Percentiles rank a stretch among this genome's conserved stretches.
phyloP scores from a whole-genome alignment of 352 stramenopile genomes.

The Phytophthora megakarya region DNA sequence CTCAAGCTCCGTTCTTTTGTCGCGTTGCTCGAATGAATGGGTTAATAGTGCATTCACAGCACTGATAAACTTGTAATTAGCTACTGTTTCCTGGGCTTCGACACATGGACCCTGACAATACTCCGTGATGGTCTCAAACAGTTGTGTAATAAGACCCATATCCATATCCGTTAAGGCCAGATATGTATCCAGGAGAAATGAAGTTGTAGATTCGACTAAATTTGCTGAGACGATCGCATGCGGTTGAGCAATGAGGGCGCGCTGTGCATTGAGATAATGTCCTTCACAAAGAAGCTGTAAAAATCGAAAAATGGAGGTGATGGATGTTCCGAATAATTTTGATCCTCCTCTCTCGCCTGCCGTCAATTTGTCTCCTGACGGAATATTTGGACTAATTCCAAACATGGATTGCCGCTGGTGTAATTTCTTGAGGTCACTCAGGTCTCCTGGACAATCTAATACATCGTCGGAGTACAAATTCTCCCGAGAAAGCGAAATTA shows the following conservation, averaged over 20 bases:
- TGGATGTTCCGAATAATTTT: slow-evolving; percentile 30
- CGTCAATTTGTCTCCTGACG: not conserved
- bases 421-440: slow-evolving; percentile 13
- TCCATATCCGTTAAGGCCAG: slow-evolving; percentile 53
- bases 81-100: slow-evolving; percentile 74
- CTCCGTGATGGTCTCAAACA: slow-evolving; percentile 81
- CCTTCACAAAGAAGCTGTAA: slow-evolving; percentile 76
- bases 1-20: slow-evolving; percentile 16
- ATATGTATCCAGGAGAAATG: slow-evolving; percentile 71
- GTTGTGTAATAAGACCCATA: slow-evolving; percentile 60
- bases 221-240: slow-evolving; percentile 41
- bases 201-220: slow-evolving; percentile 67
- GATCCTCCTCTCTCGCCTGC: slow-evolving; percentile 16
- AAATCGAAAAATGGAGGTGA: slow-evolving; percentile 70
- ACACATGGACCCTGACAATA: slow-evolving; percentile 79
- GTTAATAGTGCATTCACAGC: slow-evolving; percentile 72
- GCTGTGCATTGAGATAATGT: slow-evolving; percentile 69
- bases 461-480: slow-evolving; percentile 1
- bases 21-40: slow-evolving; percentile 51
- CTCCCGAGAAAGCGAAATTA: not conserved
- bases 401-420: slow-evolving; percentile 28
- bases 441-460: slow-evolving; percentile 3
- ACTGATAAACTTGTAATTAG: slow-evolving; percentile 80
- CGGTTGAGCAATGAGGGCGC: slow-evolving; percentile 55
- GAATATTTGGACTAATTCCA: slow-evolving; percentile 14